A percentile compares a stretch with the other conserved stretches of the same genome.
Evolutionary conservation across 116 monocot species (phyloP).

Genomic region (Iris pallida): DNA sequence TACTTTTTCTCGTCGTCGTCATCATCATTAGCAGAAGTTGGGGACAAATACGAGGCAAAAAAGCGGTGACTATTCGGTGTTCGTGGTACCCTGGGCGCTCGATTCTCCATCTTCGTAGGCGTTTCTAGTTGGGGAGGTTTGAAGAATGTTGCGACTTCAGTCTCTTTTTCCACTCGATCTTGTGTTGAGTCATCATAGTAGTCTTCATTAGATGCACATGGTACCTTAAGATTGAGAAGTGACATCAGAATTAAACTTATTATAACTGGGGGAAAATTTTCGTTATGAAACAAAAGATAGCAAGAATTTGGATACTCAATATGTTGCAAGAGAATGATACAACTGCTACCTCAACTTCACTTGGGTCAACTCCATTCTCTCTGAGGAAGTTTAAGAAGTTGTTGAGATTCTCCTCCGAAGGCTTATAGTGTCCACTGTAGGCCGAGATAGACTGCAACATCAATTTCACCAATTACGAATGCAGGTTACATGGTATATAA

Average conservation of each 20-base stretch:
- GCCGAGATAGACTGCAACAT: slow-evolving; percentile 53
- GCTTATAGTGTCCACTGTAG: slow-evolving; percentile 87
- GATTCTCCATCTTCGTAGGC: slow-evolving; percentile 10
- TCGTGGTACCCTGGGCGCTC: slow-evolving; percentile 15
- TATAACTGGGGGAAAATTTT: not conserved
- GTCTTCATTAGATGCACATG: slow-evolving; percentile 44
- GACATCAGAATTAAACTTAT: not conserved
- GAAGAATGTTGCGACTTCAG: not conserved
- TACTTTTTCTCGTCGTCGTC: not conserved
- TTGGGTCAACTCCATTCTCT: slow-evolving; percentile 47
- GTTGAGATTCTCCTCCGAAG: slow-evolving; percentile 54
- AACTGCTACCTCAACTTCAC: slow-evolving; percentile 35
- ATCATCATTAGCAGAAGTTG: not conserved
- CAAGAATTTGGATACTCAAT: no score
- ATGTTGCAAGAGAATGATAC: not conserved
- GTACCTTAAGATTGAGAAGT: slow-evolving; percentile 22
- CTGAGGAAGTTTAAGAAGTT: slow-evolving; percentile 55
- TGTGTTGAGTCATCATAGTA: slow-evolving; percentile 37
- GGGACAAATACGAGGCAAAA: slow-evolving; percentile 9
- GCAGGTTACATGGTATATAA: no score
- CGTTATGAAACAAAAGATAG: no score
- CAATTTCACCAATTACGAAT: not conserved
- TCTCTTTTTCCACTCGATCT: slow-evolving; percentile 9
- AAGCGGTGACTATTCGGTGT: not conserved
- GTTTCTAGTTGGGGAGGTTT: slow-evolving; percentile 25